phyloP scores from a whole-genome alignment of 495 filamentous ascomycete species.

The Usnea hakonensis region DNA sequence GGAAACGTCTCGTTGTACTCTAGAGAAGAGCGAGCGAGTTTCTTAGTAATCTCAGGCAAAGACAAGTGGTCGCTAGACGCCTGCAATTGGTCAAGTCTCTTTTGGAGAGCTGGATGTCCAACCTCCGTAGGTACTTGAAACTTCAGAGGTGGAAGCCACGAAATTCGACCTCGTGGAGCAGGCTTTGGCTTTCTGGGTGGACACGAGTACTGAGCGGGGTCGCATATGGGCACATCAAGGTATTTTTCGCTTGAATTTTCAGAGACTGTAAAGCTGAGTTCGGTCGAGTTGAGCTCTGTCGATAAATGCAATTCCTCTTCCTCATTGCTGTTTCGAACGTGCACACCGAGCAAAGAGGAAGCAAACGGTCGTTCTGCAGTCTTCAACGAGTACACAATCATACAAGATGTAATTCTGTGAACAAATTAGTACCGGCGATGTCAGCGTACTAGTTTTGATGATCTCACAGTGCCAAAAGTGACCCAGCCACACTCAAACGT shows the following conservation, averaged over 20 bases:
- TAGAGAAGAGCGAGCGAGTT: background rate
- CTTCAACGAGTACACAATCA: slow-evolving; percentile 6
- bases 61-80: background rate
- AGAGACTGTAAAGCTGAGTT: background rate
- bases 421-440: background rate
- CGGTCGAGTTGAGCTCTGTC: slow-evolving; percentile 9
- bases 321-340: background rate
- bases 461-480: slow-evolving; percentile 10
- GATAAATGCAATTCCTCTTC: slow-evolving; percentile 15
- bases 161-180: slow-evolving; percentile 6
- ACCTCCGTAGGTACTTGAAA: slow-evolving; percentile 11
- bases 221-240: background rate
- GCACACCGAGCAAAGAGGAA: slow-evolving; percentile 14
- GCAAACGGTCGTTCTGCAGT: slow-evolving; percentile 13
- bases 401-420: slow-evolving; percentile 6
- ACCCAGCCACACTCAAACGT: slow-evolving; percentile 11
- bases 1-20: background rate
- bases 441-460: background rate
- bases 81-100: background rate
- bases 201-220: background rate
- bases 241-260: slow-evolving; percentile 7
- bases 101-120: slow-evolving; percentile 2
- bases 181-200: slow-evolving; percentile 8
- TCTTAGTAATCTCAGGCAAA: background rate
- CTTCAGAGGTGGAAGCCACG: slow-evolving; percentile 20